Base-by-base conservation (phyloP, 305 asterid species). In the Fraxinus ornus region DNA sequence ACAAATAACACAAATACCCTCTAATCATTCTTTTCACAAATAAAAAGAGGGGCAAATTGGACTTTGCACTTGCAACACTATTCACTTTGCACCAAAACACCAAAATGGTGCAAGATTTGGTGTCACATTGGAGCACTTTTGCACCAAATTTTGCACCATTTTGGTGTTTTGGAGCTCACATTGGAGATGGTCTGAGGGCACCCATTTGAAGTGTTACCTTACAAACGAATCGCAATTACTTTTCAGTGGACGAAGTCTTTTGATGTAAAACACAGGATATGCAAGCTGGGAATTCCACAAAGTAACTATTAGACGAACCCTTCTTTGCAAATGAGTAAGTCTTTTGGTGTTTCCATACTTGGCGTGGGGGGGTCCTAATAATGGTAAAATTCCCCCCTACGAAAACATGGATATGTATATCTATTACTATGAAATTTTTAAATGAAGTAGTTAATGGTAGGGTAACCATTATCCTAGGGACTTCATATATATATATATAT, bases 161-260 rank as follows among this genome's bases (percentile, higher is more conserved):
- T n/a, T n/a, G n/a, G n/a, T n/a, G n/a, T n/a, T n/a, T n/a, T n/a
- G n/a, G n/a, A n/a, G n/a, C n/a, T n/a, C n/a, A n/a, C n/a, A n/a
- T n/a, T n/a, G n/a, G n/a, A n/a, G n/a, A n/a, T n/a, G n/a, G n/a
- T n/a, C n/a, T n/a, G n/a, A 24, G 10, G 74, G 64, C 30, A 35
- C 24, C 75, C 21, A 64, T 87, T n/a, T 47, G 8, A 5, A 70
- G 44, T 36, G 75, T 30, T 71, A 33, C 74, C 37, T 44, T 9
- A 24, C 3, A 13, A 5, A 26, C 80, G 84, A 55, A 33, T 79
- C 87, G 4, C 84, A 79, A 26, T 19, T 86, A 8, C 80, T 85
- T 60, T 60, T 73, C 72, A 82, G 74, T 4, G 6, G 36, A 33
- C 36, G 80, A 21, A 72, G 15, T 75, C 33, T 68, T 70, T 72